A percentile compares a stretch with the other conserved stretches of the same genome.
Evolutionary conservation across 2,329 filamentous ascomycete genomes (phyloP).

Genomic region (Botrytis fabae): DNA sequence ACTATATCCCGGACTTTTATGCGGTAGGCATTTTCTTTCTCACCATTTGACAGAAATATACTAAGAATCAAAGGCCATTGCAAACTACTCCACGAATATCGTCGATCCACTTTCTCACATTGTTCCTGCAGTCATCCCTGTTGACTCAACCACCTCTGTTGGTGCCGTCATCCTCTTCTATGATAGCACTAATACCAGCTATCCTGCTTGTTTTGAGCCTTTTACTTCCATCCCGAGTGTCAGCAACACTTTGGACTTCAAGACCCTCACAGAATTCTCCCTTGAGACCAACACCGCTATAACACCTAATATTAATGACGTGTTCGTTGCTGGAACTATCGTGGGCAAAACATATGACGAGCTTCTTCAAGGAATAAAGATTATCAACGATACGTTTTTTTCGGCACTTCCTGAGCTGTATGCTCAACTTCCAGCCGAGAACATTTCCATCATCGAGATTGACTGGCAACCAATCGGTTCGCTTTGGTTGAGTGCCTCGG

Average conservation of each 20-base stretch:
- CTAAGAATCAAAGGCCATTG: not conserved
- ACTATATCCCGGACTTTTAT: not conserved
- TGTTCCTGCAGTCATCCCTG: not conserved
- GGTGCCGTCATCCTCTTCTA: not conserved
- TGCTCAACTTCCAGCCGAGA: not conserved
- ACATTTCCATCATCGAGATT: not conserved
- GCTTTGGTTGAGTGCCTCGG: not conserved
- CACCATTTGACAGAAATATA: not conserved
- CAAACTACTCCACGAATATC: not conserved
- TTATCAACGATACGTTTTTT: not conserved
- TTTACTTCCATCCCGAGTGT: not conserved
- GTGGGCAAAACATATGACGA: not conserved
- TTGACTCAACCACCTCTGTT: conserved; percentile 1
- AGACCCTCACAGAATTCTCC: not conserved
- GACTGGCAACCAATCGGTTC: not conserved
- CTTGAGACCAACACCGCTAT: not conserved
- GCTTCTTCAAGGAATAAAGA: not conserved
- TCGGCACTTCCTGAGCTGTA: not conserved
- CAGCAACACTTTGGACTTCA: not conserved
- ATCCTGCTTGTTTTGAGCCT: not conserved
- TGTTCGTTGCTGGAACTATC: not conserved
- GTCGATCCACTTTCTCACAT: not conserved
- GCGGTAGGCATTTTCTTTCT: not conserved
- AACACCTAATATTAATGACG: not conserved
- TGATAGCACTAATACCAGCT: not conserved